Conservation (phyloP, 2,329 filamentous ascomycete species). For the Talaromyces verruculosus region DNA sequence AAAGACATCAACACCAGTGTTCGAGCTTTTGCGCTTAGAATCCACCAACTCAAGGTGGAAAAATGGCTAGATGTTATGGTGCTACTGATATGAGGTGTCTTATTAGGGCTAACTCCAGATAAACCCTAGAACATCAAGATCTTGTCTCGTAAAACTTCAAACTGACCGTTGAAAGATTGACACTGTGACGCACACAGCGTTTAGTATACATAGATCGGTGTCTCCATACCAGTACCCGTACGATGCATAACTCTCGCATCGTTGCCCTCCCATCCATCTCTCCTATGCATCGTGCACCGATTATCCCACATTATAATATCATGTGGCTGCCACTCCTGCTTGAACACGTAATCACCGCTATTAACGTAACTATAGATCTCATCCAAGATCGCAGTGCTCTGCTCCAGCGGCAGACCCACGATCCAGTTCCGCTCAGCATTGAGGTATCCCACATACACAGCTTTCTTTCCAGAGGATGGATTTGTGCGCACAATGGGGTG, state of each 20-base stretch:
- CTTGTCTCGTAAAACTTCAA: background rate
- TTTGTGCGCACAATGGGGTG: background rate
- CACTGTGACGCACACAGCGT: background rate
- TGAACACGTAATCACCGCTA: background rate
- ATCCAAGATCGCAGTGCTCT: background rate
- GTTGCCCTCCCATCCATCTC: background rate
- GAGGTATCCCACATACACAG: background rate
- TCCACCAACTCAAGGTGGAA: too few relatives aligned
- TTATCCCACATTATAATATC: background rate
- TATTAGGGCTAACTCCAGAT: too few relatives aligned
- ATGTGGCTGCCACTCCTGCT: background rate
- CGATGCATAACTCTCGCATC: background rate
- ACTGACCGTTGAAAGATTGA: background rate
- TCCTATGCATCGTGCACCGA: background rate
- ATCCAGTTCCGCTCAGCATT: background rate
- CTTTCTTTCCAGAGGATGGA: background rate
- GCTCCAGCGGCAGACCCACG: background rate
- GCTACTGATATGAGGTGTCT: too few relatives aligned
- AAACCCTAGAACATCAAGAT: too few relatives aligned
- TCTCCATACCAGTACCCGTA: background rate
- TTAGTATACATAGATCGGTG: background rate
- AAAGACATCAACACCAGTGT: too few relatives aligned
- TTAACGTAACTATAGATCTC: background rate
- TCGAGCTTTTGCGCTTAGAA: too few relatives aligned
- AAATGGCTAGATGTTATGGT: too few relatives aligned